Evolutionary conservation across 2,329 filamentous ascomycete genomes (phyloP), one percentile per base, ranked within the genome.

Genomic region (Ophiocordyceps unilateralis): DNA sequence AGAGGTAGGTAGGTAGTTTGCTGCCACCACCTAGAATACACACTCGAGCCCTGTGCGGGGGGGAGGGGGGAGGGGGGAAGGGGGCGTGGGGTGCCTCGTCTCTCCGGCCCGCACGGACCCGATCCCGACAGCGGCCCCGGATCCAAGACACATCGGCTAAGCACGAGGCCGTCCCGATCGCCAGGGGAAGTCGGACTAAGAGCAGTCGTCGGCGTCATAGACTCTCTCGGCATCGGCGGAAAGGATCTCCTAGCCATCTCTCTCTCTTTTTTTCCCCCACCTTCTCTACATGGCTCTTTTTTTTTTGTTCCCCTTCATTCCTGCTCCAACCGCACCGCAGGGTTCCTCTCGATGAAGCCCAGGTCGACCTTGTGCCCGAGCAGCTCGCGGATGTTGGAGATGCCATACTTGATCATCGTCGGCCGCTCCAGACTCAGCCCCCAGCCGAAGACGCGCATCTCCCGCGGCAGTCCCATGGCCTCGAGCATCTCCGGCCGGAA

Each of bases 401-500:
- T 85, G 54, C 73, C 77, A 60, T 82, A 93, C 73, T 93, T 91
- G 67, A 95, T 94, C 91, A 96, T 98, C 11, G 91, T 96, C 45
- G 91, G 91, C 54, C 91, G 69, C 70, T 98, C 91, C 58, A 98
- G 64, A 61, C 78, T 85, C 57, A 98, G 66, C 32, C 91, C 91
- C 74, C 87, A 96, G 28, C 91, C 91, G 58, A 94, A 96, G 10
- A 95, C 88, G 48, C 83, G 72, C 77, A 96, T 78, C 55, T 94
- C 83, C 64, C 81, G 86, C 21, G 88, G 88, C 55, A 96, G 64
- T 28, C 89, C 89, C 88, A 95, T 94, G 5, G 87, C 71, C 64
- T 94, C 83, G 56, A 95, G 64, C 89, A 96, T 95, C 65, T 98
- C 91, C 2, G 91, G 88, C 51, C 91, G 74, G 78, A 98, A 98